A percentile compares a stretch with the other conserved stretches of the same genome.
Evolutionary conservation across 78 protist species (phyloP).

Genomic region (Dictyostelium firmibasis): DNA sequence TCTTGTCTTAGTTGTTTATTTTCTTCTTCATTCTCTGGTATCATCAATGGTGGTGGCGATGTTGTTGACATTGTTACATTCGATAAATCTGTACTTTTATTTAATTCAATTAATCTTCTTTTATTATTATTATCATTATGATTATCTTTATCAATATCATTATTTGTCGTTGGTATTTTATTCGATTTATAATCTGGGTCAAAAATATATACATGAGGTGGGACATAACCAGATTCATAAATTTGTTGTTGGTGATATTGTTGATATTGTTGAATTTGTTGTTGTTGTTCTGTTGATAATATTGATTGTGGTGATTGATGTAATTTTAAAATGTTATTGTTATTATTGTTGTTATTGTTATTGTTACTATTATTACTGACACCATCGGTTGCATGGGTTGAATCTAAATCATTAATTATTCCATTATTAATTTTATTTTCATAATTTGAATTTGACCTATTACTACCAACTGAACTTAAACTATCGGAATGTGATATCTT

Average conservation of each 20-base stretch:
- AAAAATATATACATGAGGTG: conserved; percentile 26
- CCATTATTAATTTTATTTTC: neutral
- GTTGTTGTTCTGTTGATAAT: neutral
- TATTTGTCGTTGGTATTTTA: neutral
- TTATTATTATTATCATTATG: neutral
- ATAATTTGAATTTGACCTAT: neutral
- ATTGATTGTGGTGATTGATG: neutral
- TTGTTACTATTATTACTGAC: neutral
- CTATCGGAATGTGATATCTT: conserved; percentile 40
- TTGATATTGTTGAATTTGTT: conserved; percentile 3
- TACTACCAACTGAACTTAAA: conserved; percentile 20
- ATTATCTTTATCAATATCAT: neutral
- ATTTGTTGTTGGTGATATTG: conserved; percentile 2
- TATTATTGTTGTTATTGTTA: neutral
- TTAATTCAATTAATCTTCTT: neutral
- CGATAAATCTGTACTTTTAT: neutral
- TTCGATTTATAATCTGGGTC: neutral
- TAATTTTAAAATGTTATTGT: neutral
- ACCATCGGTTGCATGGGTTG: neutral
- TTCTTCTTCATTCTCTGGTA: neutral
- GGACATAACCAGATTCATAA: neutral
- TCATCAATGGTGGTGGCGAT: neutral
- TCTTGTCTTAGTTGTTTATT: neutral
- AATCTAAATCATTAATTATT: conserved; percentile 12
- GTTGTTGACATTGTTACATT: neutral